Percentiles rank a stretch among this genome's conserved stretches.
phyloP scores from a whole-genome alignment of 192 early-diverging fungal genomes.

The Endogone sp. region DNA sequence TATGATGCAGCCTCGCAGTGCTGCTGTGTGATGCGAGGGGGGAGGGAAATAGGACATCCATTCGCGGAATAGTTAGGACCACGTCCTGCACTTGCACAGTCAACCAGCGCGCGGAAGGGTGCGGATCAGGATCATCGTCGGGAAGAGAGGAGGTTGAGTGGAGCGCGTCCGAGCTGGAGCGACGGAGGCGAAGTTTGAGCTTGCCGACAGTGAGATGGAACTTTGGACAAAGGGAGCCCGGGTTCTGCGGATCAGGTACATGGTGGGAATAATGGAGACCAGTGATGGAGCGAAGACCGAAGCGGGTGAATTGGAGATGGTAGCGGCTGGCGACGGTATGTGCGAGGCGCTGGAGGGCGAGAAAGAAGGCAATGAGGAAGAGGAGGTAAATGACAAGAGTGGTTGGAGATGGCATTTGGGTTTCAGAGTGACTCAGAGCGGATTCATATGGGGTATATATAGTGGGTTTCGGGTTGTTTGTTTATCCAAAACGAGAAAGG shows the following conservation, averaged over 20 bases:
- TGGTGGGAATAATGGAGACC: conserved; percentile 18
- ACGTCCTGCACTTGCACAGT: conserved; percentile 29
- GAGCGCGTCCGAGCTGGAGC: background rate
- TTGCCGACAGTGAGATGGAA: conserved; percentile 15
- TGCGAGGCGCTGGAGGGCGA: background rate
- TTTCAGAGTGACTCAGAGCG: too few relatives aligned
- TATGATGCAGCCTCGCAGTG: conserved; percentile 11
- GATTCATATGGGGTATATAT: too few relatives aligned
- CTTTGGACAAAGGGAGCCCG: background rate
- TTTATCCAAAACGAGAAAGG: too few relatives aligned
- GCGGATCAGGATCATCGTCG: background rate
- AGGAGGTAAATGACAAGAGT: background rate
- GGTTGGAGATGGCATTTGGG: background rate
- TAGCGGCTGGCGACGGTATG: conserved; percentile 13
- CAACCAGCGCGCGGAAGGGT: conserved; percentile 22
- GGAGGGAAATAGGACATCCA: background rate
- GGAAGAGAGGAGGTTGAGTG: background rate
- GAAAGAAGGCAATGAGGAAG: background rate
- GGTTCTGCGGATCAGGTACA: background rate
- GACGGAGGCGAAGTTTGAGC: conserved; percentile 22
- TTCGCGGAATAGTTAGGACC: conserved; percentile 5
- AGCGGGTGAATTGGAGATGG: conserved; percentile 19
- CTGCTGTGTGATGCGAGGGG: background rate
- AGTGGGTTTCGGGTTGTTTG: too few relatives aligned
- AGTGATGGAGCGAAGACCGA: conserved; percentile 30